phyloP scores from a whole-genome alignment of 371 early-diverging fungal genomes.

The Dentiscutata heterogama region DNA sequence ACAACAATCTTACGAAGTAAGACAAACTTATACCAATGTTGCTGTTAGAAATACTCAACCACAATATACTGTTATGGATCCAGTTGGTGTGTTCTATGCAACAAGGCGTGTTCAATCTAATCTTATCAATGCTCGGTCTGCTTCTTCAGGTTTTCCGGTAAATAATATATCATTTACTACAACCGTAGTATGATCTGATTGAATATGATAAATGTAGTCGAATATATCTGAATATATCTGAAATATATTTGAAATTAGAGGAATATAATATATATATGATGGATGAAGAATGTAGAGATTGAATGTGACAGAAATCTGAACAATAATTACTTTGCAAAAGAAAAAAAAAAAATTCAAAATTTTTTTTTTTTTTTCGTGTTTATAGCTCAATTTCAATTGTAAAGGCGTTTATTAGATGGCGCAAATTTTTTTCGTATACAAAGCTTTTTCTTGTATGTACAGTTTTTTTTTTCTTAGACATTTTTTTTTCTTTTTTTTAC shows the following conservation, averaged over 20 bases:
- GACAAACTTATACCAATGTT: neutral
- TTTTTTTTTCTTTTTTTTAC: conserved; percentile 7
- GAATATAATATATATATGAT: neutral
- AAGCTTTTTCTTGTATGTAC: conserved; percentile 8
- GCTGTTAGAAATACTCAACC: conserved; percentile 4
- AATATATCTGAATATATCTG: too few species aligned
- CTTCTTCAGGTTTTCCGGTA: neutral
- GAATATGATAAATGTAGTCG: too few species aligned
- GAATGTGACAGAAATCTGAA: too few species aligned
- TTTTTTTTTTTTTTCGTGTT: conserved; percentile 5
- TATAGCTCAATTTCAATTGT: conserved; percentile 27
- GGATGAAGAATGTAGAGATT: neutral
- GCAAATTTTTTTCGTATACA: conserved; percentile 9
- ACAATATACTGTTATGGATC: neutral
- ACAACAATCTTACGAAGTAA: neutral
- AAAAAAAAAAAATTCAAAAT: too few species aligned
- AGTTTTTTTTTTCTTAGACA: conserved; percentile 33
- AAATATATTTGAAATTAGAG: too few species aligned
- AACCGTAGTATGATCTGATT: conserved; percentile 19
- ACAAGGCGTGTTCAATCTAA: conserved; percentile 14
- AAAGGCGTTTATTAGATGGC: conserved; percentile 44
- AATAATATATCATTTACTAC: conserved; percentile 26
- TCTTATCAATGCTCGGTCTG: conserved; percentile 6
- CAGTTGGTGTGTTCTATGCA: neutral
- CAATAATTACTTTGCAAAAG: too few species aligned